Base-by-base conservation (phyloP, 2,329 filamentous ascomycete species). In the Tolypocladium cylindrosporum region DNA sequence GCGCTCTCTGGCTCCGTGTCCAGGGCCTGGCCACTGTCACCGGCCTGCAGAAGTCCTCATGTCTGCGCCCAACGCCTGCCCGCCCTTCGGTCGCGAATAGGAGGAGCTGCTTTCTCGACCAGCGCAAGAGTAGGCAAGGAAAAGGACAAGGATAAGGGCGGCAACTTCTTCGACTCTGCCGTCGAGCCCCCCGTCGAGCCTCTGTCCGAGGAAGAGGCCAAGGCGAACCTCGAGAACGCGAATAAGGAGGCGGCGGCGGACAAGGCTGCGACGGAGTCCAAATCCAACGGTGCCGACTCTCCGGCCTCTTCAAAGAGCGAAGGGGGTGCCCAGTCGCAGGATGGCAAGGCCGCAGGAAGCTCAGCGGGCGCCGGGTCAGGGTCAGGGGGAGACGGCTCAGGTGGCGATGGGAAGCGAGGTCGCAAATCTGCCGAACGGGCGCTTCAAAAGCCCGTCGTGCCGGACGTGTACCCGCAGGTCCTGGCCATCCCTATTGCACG, bases 401-500 rank as follows among this genome's bases (percentile, higher is more conserved):
- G 70, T 8, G 69, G 82, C 43, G 85, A 87, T 31, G 84, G 88
- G 55, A 88, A 84, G 73, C 89, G 85, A 68, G 86, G 90, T 57
- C 82, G 85, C 64, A 92, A 89, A 69, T 80, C 85, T 40, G 68
- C 72, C n/a, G 90, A 94, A 60, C 86, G 85, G 67, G 86, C 89
- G 31, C 79, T 97, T 43, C 85, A 91, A 66, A 97, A 97, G 75
- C 89, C 91, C 1, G 84, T 88, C 3, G 88, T 97, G 16, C 94
- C 94, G 16, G 94, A 99, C 61, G 87, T 97, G 50, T 99, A 99
- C 71, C 94, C 94, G 4, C 94, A 97, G 71, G 92, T 99, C 57
- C 90, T 99, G 82, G 93, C 93, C 2, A 96, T 99, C 58, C 94
- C 94, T 9, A 97, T 99, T 67, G 89, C 91, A 36, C 91, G 95